Percentiles rank a stretch among this genome's conserved stretches.
These are phyloP conservation scores for Crithidia fasciculata DNA, from an alignment of 208 protist species.

Conservation along the genomic window DNA sequence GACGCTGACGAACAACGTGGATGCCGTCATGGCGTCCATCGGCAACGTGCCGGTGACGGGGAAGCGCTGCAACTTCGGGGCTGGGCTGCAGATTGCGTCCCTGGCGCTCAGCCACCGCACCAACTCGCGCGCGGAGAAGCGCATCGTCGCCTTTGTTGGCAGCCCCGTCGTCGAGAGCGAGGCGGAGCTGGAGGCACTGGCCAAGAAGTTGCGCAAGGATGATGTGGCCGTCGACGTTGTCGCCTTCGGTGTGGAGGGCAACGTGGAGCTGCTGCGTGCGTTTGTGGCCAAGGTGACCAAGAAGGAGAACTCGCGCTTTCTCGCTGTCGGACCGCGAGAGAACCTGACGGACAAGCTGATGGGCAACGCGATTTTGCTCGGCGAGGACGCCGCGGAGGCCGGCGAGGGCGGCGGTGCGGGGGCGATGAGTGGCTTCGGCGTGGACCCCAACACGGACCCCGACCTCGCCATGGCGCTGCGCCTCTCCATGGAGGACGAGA, in stretches of 20 bases:
- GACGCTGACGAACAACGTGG: constrained; percentile 94
- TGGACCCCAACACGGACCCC: constrained; percentile 93
- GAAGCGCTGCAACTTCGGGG: constrained; percentile 87
- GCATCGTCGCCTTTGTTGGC: constrained; percentile 98
- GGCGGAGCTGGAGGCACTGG: constrained; percentile 92
- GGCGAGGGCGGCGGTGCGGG: constrained; percentile 28
- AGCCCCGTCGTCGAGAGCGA: constrained; percentile 91
- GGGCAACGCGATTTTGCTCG: constrained; percentile 88
- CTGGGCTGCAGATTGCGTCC: constrained; percentile 93
- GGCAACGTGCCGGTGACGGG: constrained; percentile 90
- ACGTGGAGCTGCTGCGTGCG: constrained; percentile 87
- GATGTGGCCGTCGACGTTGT: constrained; percentile 97
- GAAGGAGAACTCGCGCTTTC: constrained; percentile 86
- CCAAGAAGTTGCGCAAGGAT: constrained; percentile 97
- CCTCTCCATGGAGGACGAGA: constrained; percentile 95
- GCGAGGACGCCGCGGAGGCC: constrained; percentile 41
- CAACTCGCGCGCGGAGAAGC: constrained; percentile 95
- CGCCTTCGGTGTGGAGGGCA: constrained; percentile 94
- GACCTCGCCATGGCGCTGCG: constrained; percentile 96
- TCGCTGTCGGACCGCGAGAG: constrained; percentile 73
- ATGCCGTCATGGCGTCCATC: constrained; percentile 93
- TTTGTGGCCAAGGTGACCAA: constrained; percentile 94
- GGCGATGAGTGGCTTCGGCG: constrained; percentile 66
- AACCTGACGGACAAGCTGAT: constrained; percentile 94
- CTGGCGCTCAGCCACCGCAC: constrained; percentile 97